These are phyloP conservation scores for Vigna trinervia DNA, from an alignment of 306 rosid species.

Conservation along the genomic window DNA sequence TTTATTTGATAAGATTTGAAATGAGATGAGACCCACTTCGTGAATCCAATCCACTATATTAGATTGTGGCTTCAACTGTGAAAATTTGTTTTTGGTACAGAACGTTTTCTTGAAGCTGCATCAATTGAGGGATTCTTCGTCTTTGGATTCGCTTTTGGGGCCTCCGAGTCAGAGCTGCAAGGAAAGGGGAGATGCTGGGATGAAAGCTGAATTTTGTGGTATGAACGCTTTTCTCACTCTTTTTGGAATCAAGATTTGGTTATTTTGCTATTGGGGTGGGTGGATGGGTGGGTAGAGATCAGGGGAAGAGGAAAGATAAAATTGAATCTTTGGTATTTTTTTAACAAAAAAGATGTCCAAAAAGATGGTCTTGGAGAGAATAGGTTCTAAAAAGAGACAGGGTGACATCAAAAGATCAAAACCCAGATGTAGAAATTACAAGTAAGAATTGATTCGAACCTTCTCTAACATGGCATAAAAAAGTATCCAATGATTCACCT, in stretches of 20 bases:
- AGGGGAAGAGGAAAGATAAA: constrained; percentile 35
- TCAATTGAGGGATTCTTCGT: constrained; percentile 26
- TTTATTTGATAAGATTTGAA: constrained; percentile 32
- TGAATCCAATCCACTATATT: constrained; percentile 28
- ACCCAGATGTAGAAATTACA: constrained; percentile 56
- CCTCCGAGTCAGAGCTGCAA: constrained; percentile 9
- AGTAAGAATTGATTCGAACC: constrained; percentile 71
- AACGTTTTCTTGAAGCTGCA: constrained; percentile 39
- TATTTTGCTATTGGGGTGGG: constrained; percentile 22
- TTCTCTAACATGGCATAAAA: constrained; percentile 35
- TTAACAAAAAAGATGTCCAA: neutral
- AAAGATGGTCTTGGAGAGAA: constrained; percentile 40
- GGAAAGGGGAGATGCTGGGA: constrained; percentile 37
- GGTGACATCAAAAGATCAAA: constrained; percentile 53
- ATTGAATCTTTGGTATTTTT: constrained; percentile 41
- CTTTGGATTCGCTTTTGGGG: constrained; percentile 38
- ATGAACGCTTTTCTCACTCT: constrained; percentile 44
- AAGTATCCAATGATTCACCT: constrained; percentile 29
- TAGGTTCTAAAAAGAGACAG: constrained; percentile 39
- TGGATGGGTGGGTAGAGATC: constrained; percentile 25
- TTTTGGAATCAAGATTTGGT: constrained; percentile 40
- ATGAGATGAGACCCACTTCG: constrained; percentile 31
- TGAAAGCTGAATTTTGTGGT: constrained; percentile 53
- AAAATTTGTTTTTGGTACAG: constrained; percentile 17
- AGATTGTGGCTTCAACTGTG: constrained; percentile 7